A percentile compares a stretch with the other conserved stretches of the same genome.
phyloP scores from a whole-genome alignment of 2,329 filamentous ascomycete genomes.

The Dothistroma septosporum region DNA sequence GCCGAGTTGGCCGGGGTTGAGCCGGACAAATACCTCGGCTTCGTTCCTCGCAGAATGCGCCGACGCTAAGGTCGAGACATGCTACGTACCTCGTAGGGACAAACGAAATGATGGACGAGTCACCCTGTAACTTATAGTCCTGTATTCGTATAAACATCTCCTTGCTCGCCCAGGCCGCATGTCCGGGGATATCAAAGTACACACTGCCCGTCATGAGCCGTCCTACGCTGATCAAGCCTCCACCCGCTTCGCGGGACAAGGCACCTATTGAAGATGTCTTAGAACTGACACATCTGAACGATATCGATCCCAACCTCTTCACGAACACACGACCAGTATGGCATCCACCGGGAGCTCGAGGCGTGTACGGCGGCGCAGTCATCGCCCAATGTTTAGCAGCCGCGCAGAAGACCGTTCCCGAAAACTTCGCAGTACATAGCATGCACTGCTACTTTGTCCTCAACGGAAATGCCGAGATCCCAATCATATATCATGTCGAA shows the following conservation, averaged over 20 bases:
- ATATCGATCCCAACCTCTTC: constrained; percentile 81
- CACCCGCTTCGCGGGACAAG: constrained; percentile 66
- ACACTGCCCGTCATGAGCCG: constrained; percentile 14
- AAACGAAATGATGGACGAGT: neutral
- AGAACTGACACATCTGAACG: constrained; percentile 73
- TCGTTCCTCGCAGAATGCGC: neutral
- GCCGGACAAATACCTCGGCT: neutral
- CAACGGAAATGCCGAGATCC: constrained; percentile 76
- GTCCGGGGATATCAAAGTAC: neutral
- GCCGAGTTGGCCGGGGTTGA: neutral
- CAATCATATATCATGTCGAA: constrained; percentile 93
- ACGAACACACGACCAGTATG: constrained; percentile 89
- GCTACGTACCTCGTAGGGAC: neutral
- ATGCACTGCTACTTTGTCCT: constrained; percentile 99
- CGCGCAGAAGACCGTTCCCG: constrained; percentile 79
- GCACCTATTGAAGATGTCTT: constrained; percentile 84
- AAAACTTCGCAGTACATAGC: constrained; percentile 79
- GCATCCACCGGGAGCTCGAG: constrained; percentile 87
- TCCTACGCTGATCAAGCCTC: constrained; percentile 63
- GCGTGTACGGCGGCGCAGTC: constrained; percentile 89
- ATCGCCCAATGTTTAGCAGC: constrained; percentile 89
- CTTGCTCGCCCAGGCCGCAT: neutral
- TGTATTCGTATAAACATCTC: neutral
- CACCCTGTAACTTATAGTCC: neutral
- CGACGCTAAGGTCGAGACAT: neutral